Evolutionary conservation across 495 filamentous ascomycete genomes (phyloP), one percentile per base, ranked within the genome.

Genomic region (Stereocaulon alpinum): DNA sequence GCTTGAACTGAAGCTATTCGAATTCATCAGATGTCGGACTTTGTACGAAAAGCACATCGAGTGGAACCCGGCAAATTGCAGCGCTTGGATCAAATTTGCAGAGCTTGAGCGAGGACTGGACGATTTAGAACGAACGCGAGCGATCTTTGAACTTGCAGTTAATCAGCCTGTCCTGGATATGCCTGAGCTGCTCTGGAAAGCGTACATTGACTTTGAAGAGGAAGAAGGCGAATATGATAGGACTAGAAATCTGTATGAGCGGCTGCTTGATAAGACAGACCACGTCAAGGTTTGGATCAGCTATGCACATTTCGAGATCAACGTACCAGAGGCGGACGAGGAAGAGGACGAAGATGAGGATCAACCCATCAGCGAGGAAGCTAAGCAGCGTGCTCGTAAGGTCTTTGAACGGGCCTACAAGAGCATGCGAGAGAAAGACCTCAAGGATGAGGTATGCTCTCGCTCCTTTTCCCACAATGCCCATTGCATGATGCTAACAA

Each of bases 271-370:
- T 68, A 95, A 92, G 83, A 95, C 94, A 18, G 86, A 89, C 69
- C 94, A 98, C 67, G 89, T 96, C 76, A 96, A 96, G 79, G 93
- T 98, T 55, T 98, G 93, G 93, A 95, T 91, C 74, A 87, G 84
- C 69, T 98, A 92, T 72, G 94, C 93, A 15, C 88, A 91, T 66
- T 97, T 97, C 70, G 93, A 98, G 72, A 88, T 96, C 76, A 91
- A 92, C 65, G 80, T 91, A 0, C 81, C 82, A 29, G 82, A 86
- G 15, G 83, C 82, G 42, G 88, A 86, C 34, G 82, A 81, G 20
- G 82, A 84, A 41, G 78, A 77, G 4, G 75, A 73, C 2, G 81
- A 79, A 30, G 76, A 81, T 40, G 86, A 86, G 55, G 84, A 87
- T 66, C 74, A 78, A 56, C 83, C 85, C 4, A 77, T 95, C 64